phyloP scores from a whole-genome alignment of 495 filamentous ascomycete genomes.

The Podospora pseudoanserina region DNA sequence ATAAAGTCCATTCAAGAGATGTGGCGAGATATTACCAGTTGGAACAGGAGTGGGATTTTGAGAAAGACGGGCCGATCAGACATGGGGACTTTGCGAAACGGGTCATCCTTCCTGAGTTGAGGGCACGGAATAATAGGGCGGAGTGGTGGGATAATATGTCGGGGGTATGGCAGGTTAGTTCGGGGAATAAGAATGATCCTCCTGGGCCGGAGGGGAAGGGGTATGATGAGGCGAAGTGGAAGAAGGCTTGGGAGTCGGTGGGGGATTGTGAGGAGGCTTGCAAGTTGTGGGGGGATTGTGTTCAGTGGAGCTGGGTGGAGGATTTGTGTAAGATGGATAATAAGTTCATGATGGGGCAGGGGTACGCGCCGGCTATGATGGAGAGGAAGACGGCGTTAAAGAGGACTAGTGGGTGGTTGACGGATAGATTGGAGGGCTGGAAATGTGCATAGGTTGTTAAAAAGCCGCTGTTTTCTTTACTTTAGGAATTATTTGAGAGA shows the following conservation, averaged over 20 bases:
- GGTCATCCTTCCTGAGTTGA: conserved; percentile 4
- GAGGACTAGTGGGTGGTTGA: conserved; percentile 16
- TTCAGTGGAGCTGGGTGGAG: conserved; percentile 19
- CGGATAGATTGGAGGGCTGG: conserved; percentile 10
- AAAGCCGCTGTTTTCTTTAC: not conserved
- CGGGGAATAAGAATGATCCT: conserved; percentile 11
- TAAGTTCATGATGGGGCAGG: conserved; percentile 17
- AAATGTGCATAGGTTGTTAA: not conserved
- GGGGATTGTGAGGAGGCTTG: conserved; percentile 15
- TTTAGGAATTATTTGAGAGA: too few species aligned
- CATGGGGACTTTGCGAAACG: conserved; percentile 10
- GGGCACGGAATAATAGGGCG: conserved; percentile 1
- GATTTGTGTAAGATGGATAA: conserved; percentile 18
- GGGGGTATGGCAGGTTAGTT: conserved; percentile 8
- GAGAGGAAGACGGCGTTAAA: conserved; percentile 18
- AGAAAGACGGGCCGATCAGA: not conserved
- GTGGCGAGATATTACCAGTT: conserved; percentile 12
- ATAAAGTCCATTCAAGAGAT: conserved; percentile 15
- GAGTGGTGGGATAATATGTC: conserved; percentile 19
- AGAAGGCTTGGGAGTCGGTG: conserved; percentile 9
- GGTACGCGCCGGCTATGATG: conserved; percentile 14
- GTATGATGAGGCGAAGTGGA: conserved; percentile 9
- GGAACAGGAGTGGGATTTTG: conserved; percentile 7
- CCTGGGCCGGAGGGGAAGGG: conserved; percentile 3
- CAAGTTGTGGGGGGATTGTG: conserved; percentile 10